phyloP scores from a whole-genome alignment of 1,139 yeast genomes.

The Nakaseomyces kungkrabaensis region DNA sequence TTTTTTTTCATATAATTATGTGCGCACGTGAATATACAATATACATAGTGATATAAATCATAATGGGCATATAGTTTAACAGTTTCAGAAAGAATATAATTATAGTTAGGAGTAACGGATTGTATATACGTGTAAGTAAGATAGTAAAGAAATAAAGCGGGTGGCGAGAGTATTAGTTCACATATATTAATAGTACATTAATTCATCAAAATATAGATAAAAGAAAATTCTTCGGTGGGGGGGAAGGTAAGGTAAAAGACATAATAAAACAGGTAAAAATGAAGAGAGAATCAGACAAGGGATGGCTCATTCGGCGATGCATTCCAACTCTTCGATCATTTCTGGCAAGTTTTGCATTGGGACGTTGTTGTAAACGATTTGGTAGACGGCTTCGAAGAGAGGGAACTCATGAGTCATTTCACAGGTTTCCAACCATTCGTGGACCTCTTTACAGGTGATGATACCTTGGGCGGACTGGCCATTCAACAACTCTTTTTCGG shows the following conservation, averaged over 20 bases:
- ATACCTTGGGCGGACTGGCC: conserved; percentile 96
- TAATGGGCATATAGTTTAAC: no score
- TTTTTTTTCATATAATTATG: no score
- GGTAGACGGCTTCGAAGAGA: conserved; percentile 75
- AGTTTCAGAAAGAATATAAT: no score
- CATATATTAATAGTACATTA: background rate
- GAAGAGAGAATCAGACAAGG: no score
- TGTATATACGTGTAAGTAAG: background rate
- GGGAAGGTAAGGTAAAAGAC: background rate
- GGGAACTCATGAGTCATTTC: conserved; percentile 68
- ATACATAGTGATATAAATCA: no score
- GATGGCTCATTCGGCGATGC: conserved; percentile 6
- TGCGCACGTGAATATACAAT: no score
- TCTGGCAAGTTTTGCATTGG: conserved; percentile 55
- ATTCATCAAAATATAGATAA: background rate
- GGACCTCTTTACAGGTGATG: conserved; percentile 80
- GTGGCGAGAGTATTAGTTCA: background rate
- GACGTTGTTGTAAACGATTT: conserved; percentile 64
- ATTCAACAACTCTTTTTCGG: conserved; percentile 72
- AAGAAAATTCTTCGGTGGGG: background rate
- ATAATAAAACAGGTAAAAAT: no score
- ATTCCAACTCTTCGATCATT: conserved; percentile 40
- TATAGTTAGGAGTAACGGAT: no score
- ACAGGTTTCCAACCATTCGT: conserved; percentile 61
- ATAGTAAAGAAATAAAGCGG: background rate